Percentiles rank a stretch among this genome's conserved stretches.
Evolutionary conservation across 805 yeast species (phyloP).

Genomic region (Starmerella floris): DNA sequence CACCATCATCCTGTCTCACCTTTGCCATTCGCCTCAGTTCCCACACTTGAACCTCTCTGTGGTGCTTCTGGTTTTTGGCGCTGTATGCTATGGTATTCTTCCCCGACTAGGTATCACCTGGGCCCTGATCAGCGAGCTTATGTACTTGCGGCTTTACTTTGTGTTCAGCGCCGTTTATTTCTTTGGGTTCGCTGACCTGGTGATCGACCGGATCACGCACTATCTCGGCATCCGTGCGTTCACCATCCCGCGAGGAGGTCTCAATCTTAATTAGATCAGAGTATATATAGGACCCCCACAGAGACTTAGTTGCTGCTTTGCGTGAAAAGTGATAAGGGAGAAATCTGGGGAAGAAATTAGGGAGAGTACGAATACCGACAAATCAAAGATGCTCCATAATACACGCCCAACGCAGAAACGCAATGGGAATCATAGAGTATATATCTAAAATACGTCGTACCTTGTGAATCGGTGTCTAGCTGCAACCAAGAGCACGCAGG

Average conservation of each 20-base stretch:
- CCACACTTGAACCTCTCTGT: constrained; percentile 63
- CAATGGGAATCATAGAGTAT: not conserved
- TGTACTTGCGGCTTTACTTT: constrained; percentile 40
- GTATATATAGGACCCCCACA: too few species aligned
- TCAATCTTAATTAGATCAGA: not conserved
- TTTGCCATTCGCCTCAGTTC: constrained; percentile 58
- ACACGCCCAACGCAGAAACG: not conserved
- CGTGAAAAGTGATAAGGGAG: too few species aligned
- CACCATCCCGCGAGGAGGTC: constrained; percentile 32
- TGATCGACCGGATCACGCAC: constrained; percentile 64
- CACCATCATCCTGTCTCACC: constrained; percentile 59
- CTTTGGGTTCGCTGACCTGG: constrained; percentile 55
- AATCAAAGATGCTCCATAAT: not conserved
- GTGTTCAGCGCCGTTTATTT: constrained; percentile 57
- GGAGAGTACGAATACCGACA: not conserved
- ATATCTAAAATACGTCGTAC: too few species aligned
- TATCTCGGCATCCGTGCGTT: constrained; percentile 78
- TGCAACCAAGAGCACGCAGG: too few species aligned
- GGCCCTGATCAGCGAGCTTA: constrained; percentile 23
- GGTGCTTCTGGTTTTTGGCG: constrained; percentile 31
- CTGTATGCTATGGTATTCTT: constrained; percentile 33
- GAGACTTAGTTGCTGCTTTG: too few species aligned
- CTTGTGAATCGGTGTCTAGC: too few species aligned
- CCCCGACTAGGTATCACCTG: constrained; percentile 37
- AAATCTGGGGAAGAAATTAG: too few species aligned